Evolutionary conservation across 2,329 filamentous ascomycete species (phyloP), one percentile per base, ranked within the genome.

Genomic region (Harringtonia lauricola): DNA sequence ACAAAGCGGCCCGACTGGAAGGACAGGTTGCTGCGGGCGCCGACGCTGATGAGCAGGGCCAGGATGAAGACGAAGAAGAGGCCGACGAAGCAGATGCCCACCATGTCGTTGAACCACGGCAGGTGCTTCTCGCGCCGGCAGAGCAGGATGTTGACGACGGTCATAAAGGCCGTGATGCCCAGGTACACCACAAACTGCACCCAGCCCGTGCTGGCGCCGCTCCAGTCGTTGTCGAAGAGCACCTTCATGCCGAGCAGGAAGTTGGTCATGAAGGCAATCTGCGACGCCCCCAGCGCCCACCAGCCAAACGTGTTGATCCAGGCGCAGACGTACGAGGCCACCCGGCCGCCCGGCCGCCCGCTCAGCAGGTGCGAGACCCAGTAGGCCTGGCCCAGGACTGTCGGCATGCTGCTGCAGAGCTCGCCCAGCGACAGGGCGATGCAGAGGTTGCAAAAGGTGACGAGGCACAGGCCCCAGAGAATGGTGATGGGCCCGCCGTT

Each of bases 401-500:
- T 78, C 4, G 75, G 75, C 73, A 78, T 77, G 49, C 66, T 68
- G 48, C 71, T 76, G 53, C 66, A 68, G 36, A 77, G 60, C 55
- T 77, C 74, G 38, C 71, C 74, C 35, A 77, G 59, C 3, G 72
- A 76, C 3, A 74, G 66, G 26, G 83, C 82, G 28, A 87, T 79
- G 58, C 81, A 83, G 52, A 83, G 60, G 53, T 84, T 81, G 59
- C 86, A 82, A 46, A 73, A 50, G 17, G 78, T 83, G 30, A 86
- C 79, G 35, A 65, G 64, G 28, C 83, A 62, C 79, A 81, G 86
- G 35, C 80, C 82, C 81, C 81, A 85, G 57, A 86, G 79, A 55
- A 86, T 77, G 55, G 77, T 74, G 47, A 77, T 74, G 8, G 81
- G 77, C 2, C 81, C 81, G 47, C 81, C 81, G 49, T 75, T 86